These are phyloP conservation scores for Lenzites betulinus DNA, from an alignment of 768 basidiomycete species.

Conservation along the genomic window DNA sequence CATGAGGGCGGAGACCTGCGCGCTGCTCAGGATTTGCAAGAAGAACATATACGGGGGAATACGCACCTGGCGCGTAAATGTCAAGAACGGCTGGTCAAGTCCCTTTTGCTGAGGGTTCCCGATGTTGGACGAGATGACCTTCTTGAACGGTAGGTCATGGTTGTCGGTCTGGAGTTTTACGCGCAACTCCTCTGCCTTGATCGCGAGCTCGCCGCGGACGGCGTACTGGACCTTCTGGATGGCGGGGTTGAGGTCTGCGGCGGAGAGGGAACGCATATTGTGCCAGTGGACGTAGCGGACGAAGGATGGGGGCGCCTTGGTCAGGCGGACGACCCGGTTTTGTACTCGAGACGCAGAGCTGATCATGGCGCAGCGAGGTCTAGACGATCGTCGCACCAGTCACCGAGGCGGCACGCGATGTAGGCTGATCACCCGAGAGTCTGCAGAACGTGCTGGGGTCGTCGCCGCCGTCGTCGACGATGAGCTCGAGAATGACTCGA, in stretches of 20 bases:
- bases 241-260: conserved; percentile 78
- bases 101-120: conserved; percentile 98
- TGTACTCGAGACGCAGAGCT: conserved; percentile 17
- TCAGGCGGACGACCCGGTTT: conserved; percentile 18
- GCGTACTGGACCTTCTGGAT: conserved; percentile 92
- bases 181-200: conserved; percentile 85
- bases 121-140: conserved; percentile 93
- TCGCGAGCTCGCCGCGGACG: conserved; percentile 94
- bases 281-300: conserved; percentile 10
- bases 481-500: conserved; percentile 2
- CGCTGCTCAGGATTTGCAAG: neutral
- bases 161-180: conserved; percentile 58
- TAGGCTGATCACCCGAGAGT: conserved; percentile 1
- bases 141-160: conserved; percentile 75
- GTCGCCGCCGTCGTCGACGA: conserved; percentile 17
- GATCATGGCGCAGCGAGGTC: conserved; percentile 19
- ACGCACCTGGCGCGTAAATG: conserved; percentile 85
- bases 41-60: neutral
- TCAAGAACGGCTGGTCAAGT: conserved; percentile 89
- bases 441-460: neutral
- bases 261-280: conserved; percentile 50
- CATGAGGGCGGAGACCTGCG: conserved; percentile 83
- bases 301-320: conserved; percentile 5
- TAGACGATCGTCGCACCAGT: conserved; percentile 16
- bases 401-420: neutral